Percentiles rank a stretch among this genome's conserved stretches.
Conservation (phyloP, 148 eudicot species). For the Silene uniflora region DNA sequence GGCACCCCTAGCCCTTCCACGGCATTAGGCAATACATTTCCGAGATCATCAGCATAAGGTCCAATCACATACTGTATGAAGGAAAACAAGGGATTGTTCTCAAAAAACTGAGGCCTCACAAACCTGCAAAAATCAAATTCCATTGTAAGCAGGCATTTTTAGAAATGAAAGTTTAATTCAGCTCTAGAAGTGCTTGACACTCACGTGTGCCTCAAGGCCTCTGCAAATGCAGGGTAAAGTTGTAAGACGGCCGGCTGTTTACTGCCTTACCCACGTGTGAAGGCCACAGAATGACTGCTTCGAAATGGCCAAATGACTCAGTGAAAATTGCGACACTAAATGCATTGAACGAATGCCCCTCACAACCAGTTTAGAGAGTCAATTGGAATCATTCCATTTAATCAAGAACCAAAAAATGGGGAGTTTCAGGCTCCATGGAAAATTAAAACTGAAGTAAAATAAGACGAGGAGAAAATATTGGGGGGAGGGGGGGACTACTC, state of each 20-base stretch:
- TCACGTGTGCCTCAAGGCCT: background rate
- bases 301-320: background rate
- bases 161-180: background rate
- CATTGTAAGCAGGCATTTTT: background rate
- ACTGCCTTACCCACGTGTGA: background rate
- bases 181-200: background rate
- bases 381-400: background rate
- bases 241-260: too few species aligned
- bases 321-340: background rate
- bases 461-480: background rate
- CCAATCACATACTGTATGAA: constrained; percentile 81
- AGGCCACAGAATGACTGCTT: background rate
- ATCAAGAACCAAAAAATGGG: background rate
- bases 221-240: too few species aligned
- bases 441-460: background rate
- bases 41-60: constrained; percentile 87
- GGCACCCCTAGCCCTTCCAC: constrained; percentile 98
- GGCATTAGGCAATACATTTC: constrained; percentile 86
- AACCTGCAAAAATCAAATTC: constrained; percentile 48
- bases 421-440: background rate
- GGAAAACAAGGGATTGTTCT: constrained; percentile 87
- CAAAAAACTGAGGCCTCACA: constrained; percentile 90
- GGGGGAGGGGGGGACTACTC: background rate
- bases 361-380: background rate
- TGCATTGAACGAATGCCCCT: too few species aligned